These are phyloP conservation scores for Hortaea werneckii DNA, from an alignment of 2,329 filamentous ascomycete genomes.

Conservation along the genomic window DNA sequence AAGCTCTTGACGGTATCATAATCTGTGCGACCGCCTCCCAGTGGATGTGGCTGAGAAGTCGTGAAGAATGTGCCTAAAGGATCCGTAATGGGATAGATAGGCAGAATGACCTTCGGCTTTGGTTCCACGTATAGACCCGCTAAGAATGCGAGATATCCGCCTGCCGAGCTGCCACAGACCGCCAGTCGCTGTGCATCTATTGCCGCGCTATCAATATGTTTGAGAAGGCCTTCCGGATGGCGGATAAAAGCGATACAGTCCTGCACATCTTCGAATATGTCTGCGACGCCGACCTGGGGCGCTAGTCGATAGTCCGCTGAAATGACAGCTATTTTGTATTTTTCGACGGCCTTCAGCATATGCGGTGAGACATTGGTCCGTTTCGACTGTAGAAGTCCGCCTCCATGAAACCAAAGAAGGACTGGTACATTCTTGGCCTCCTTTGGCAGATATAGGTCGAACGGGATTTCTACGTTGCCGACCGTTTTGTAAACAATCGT, in stretches of 20 bases:
- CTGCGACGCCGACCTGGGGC: conserved; percentile 21
- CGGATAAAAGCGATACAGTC: conserved; percentile 22
- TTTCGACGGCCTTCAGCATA: conserved; percentile 15
- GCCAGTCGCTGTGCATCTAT: conserved; percentile 16
- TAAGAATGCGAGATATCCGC: conserved; percentile 22
- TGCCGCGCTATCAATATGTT: conserved; percentile 6
- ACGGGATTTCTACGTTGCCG: conserved; percentile 7
- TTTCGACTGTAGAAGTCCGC: conserved; percentile 22
- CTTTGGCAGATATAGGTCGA: conserved; percentile 11
- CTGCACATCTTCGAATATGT: conserved; percentile 21
- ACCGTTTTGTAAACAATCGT: conserved; percentile 13
- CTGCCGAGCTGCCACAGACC: conserved; percentile 21
- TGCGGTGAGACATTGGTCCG: conserved; percentile 15
- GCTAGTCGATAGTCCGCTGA: conserved; percentile 25
- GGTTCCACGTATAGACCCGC: conserved; percentile 23
- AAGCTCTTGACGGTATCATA: conserved; percentile 11
- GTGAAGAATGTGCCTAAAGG: conserved; percentile 23
- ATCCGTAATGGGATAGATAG: conserved; percentile 25
- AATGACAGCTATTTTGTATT: conserved; percentile 18
- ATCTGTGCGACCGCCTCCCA: conserved; percentile 8
- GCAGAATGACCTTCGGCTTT: conserved; percentile 21
- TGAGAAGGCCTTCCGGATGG: conserved; percentile 3
- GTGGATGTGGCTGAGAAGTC: conserved; percentile 16
- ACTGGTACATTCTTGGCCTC: conserved; percentile 7
- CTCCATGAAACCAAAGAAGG: conserved; percentile 15